phyloP scores from a whole-genome alignment of 495 filamentous ascomycete species.

The Penicillium diatomitis region DNA sequence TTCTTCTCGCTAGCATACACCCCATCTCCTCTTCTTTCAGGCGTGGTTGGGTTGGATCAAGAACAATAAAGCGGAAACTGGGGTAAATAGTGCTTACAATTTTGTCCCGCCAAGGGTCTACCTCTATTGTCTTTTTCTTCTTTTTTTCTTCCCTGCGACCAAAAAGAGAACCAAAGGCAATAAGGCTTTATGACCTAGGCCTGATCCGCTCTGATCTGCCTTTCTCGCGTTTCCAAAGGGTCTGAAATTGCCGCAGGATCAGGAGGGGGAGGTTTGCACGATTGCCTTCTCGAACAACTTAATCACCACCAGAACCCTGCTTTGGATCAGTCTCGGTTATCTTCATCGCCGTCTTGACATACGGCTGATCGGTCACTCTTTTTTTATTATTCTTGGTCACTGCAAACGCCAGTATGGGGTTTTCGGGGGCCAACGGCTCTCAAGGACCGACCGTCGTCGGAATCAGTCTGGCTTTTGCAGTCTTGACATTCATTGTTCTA shows the following conservation, averaged over 20 bases:
- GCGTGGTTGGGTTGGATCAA: not conserved
- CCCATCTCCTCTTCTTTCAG: too few species aligned
- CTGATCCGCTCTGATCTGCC: too few species aligned
- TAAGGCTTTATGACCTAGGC: too few species aligned
- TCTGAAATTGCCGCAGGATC: not conserved
- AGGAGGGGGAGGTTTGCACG: not conserved
- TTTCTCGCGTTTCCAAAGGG: too few species aligned
- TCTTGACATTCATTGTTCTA: constrained; percentile 27
- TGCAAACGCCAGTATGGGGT: constrained; percentile 1
- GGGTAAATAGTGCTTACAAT: not conserved
- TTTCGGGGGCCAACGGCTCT: constrained; percentile 15
- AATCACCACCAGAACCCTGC: too few species aligned
- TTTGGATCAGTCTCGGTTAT: not conserved
- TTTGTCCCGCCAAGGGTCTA: not conserved
- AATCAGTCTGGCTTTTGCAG: constrained; percentile 26
- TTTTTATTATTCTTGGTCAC: not conserved
- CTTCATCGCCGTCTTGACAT: not conserved
- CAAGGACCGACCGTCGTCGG: constrained; percentile 23
- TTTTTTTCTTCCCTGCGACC: too few species aligned
- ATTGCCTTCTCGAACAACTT: not conserved
- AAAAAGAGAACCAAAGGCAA: too few species aligned
- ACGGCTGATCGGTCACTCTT: not conserved
- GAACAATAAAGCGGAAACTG: not conserved
- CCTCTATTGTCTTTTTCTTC: not conserved
- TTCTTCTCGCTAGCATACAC: too few species aligned